Base-by-base conservation (phyloP, 768 basidiomycete genomes). In the Boletus speciosus region DNA sequence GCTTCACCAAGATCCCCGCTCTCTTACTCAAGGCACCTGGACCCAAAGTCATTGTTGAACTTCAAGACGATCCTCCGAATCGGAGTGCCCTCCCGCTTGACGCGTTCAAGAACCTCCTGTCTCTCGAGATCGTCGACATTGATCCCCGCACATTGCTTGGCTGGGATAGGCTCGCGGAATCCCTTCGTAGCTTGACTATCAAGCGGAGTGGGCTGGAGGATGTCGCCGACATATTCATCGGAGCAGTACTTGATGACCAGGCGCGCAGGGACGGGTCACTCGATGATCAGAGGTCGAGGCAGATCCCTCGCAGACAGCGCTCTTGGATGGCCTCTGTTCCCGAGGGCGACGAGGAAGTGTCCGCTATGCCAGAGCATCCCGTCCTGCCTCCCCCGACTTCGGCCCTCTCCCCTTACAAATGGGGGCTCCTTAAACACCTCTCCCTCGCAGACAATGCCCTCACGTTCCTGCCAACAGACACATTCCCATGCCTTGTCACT, bases 1-100 rank as follows among this genome's bases (percentile, higher is more conserved):
- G 85, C 66, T 92, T 96, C 75, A 97, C 92, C 41, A 93, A 90
- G 71, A 75, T 97, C 0, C 93, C 93, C 15, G 86, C 92, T 1
- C 76, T 96, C 37, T 73, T 77, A 7, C 71, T 95, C 51, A 78
- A 76, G 55, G 78, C 85, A 2, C 87, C 89, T 0, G 81, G 81
- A 42, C 77, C 78, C 45, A 83, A 82, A 51, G 71, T 82, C 60
- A 84, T 95, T 25, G 67, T 79, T 6, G 92, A 92, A 66, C 77
- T 92, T 11, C 74, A 78, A 5, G 76, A 81, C 35, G 88, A 92
- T 49, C 77, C 85, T 4, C 84, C 88, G 1, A 81, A 81, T 58
- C 79, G 83, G 64, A 87, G 83, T 61, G 90, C 89, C 14, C 68
- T 94, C 15, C 93, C 94, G 2, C 74, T 97, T 12, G 84, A 91